Percentiles rank a stretch among this genome's conserved stretches.
Conservation (phyloP, 2,329 filamentous ascomycete genomes). For the Trichoderma pleuroti region DNA sequence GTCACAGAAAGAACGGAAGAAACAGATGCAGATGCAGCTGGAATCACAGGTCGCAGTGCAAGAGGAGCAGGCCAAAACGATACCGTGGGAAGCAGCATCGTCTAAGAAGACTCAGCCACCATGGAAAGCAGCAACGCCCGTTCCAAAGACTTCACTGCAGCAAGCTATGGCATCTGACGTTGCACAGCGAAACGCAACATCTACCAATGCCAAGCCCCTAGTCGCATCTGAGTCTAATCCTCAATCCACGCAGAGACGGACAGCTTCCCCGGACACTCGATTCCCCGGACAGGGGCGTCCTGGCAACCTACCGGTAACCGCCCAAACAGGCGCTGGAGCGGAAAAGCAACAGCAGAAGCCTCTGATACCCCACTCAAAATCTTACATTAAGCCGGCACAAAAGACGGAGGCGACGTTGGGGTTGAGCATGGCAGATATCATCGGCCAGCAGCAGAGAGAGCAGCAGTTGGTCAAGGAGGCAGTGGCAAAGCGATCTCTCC, state of each 20-base stretch:
- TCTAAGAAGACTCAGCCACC: conserved; percentile 48
- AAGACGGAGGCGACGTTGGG: conserved; percentile 63
- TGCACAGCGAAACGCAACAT: conserved; percentile 27
- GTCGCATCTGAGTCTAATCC: conserved; percentile 41
- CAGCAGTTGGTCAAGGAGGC: conserved; percentile 80
- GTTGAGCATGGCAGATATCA: conserved; percentile 81
- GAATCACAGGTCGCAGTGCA: conserved; percentile 41
- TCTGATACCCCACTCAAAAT: conserved; percentile 58
- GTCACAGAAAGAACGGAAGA: conserved; percentile 91
- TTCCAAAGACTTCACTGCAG: conserved; percentile 48
- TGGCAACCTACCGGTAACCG: conserved; percentile 30
- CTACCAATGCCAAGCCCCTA: conserved; percentile 40
- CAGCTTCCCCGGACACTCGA: conserved; percentile 60
- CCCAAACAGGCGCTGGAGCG: conserved; percentile 27
- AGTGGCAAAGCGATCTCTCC: conserved; percentile 78
- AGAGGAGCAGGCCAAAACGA: conserved; percentile 29
- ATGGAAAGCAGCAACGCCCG: conserved; percentile 60
- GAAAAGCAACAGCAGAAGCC: conserved; percentile 37
- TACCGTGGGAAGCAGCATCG: conserved; percentile 44
- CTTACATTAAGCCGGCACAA: conserved; percentile 54
- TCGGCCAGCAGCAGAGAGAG: conserved; percentile 80
- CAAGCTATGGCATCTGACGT: conserved; percentile 42
- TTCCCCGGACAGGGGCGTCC: conserved; percentile 55
- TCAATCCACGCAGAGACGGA: conserved; percentile 43
- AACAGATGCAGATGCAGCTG: conserved; percentile 66